Conservation (phyloP, 202 grass and related monocot genomes). For the Miscanthus sacchariflorus region DNA sequence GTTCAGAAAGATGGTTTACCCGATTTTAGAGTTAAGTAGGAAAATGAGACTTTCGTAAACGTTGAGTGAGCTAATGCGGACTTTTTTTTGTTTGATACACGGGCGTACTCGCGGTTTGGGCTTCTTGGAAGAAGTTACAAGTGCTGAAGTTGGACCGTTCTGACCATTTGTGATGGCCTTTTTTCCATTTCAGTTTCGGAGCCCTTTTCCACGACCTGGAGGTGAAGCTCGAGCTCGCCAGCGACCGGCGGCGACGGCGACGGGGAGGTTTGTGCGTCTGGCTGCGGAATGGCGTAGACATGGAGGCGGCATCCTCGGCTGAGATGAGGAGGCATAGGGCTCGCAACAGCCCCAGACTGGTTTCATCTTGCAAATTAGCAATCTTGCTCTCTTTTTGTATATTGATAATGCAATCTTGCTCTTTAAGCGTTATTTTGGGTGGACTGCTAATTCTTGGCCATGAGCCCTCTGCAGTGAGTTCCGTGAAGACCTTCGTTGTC, state of each 20-base stretch:
- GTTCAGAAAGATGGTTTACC: too few relatives aligned
- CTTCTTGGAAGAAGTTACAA: not conserved
- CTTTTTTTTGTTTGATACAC: not conserved
- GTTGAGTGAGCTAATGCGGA: too few relatives aligned
- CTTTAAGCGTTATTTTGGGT: not conserved
- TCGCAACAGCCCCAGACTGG: not conserved
- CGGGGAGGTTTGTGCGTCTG: not conserved
- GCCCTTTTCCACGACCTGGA: too few relatives aligned
- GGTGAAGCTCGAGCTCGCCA: too few relatives aligned
- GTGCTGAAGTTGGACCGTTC: not conserved
- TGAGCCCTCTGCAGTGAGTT: not conserved
- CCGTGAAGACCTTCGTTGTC: not conserved
- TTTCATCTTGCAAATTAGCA: not conserved
- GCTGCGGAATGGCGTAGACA: not conserved
- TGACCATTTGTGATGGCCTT: too few relatives aligned
- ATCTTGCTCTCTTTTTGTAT: too few relatives aligned
- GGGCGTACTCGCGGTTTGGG: not conserved
- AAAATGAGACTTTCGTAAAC: too few relatives aligned
- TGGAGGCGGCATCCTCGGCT: not conserved
- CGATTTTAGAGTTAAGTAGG: too few relatives aligned
- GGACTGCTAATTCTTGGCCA: not conserved
- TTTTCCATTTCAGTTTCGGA: not conserved
- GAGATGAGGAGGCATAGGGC: not conserved
- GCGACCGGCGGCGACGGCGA: not conserved
- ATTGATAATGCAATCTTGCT: too few relatives aligned